Percentiles rank a stretch among this genome's conserved stretches.
phyloP scores from a whole-genome alignment of 2,329 filamentous ascomycete species.

The Microdochium paspali region DNA sequence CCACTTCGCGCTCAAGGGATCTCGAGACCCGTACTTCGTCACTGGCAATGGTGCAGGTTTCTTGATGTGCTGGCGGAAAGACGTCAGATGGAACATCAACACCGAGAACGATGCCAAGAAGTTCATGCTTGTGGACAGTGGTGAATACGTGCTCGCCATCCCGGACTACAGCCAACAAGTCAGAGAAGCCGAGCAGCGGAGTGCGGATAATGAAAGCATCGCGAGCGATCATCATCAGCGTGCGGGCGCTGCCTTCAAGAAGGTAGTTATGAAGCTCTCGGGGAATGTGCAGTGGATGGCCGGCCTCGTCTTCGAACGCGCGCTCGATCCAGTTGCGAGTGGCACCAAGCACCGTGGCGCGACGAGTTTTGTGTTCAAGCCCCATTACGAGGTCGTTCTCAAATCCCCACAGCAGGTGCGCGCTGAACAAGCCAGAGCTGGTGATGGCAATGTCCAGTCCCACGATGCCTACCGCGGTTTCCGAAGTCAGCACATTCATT shows the following conservation, averaged over 20 bases:
- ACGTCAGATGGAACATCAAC: conserved; percentile 81
- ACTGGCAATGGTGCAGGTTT: conserved; percentile 91
- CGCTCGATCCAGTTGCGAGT: conserved; percentile 43
- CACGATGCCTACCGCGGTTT: conserved; percentile 98
- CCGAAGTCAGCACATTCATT: conserved; percentile 89
- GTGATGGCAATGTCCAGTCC: conserved; percentile 35
- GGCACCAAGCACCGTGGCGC: conserved; percentile 29
- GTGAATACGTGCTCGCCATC: conserved; percentile 88
- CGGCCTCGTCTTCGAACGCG: conserved; percentile 85
- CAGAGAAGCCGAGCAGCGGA: conserved; percentile 47
- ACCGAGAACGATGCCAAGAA: conserved; percentile 78
- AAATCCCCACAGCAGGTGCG: conserved; percentile 50
- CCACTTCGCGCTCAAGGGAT: conserved; percentile 83
- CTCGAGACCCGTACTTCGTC: conserved; percentile 86
- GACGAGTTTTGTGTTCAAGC: conserved; percentile 79
- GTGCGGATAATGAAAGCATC: conserved; percentile 48
- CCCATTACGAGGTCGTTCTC: conserved; percentile 84
- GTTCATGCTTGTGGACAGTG: conserved; percentile 93
- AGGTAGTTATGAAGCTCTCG: conserved; percentile 97
- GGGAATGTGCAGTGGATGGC: conserved; percentile 91
- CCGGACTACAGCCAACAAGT: conserved; percentile 90
- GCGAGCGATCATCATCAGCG: conserved; percentile 56
- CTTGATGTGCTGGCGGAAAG: conserved; percentile 96
- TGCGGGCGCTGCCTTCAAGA: conserved; percentile 82
- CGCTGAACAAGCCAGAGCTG: conserved; percentile 50